phyloP scores from a whole-genome alignment of 768 basidiomycete species.

The Leccinellum albellum region DNA sequence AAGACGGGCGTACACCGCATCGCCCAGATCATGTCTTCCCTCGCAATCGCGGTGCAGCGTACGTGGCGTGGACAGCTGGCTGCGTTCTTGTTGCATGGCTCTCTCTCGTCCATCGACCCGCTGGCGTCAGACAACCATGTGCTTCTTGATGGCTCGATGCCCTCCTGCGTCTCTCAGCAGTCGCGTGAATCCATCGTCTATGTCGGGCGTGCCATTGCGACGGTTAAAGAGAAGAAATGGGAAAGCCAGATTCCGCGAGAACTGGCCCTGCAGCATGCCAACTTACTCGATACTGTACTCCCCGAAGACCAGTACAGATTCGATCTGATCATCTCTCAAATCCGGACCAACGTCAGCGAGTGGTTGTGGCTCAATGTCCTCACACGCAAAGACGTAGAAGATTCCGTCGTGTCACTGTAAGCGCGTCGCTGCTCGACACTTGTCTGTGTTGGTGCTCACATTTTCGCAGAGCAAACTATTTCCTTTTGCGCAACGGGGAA shows the following conservation, averaged over 20 bases:
- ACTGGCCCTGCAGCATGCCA: constrained; percentile 62
- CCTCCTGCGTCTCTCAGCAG: constrained; percentile 68
- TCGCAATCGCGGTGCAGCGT: constrained; percentile 73
- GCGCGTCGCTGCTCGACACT: constrained; percentile 26
- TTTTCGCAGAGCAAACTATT: constrained; percentile 70
- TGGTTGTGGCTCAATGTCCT: constrained; percentile 93
- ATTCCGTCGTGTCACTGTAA: constrained; percentile 81
- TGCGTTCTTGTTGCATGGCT: constrained; percentile 77
- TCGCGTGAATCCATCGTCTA: constrained; percentile 81
- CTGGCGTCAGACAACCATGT: constrained; percentile 57
- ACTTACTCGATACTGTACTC: constrained; percentile 59
- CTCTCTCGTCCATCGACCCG: constrained; percentile 59
- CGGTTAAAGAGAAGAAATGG: constrained; percentile 76
- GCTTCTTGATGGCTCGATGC: constrained; percentile 65
- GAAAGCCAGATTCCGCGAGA: constrained; percentile 70
- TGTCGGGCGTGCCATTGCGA: constrained; percentile 82
- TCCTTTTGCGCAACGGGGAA: constrained; percentile 84
- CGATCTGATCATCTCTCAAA: constrained; percentile 67
- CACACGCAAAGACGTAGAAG: constrained; percentile 77
- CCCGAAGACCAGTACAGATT: constrained; percentile 77
- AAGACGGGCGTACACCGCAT: constrained; percentile 78
- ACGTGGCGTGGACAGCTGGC: constrained; percentile 85
- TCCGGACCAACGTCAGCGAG: constrained; percentile 81
- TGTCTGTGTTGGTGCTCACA: constrained; percentile 4
- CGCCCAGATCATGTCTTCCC: constrained; percentile 61